A percentile compares a stretch with the other conserved stretches of the same genome.
Evolutionary conservation across 1,139 yeast genomes (phyloP).

Genomic region (Saccharomyces pastorianus): DNA sequence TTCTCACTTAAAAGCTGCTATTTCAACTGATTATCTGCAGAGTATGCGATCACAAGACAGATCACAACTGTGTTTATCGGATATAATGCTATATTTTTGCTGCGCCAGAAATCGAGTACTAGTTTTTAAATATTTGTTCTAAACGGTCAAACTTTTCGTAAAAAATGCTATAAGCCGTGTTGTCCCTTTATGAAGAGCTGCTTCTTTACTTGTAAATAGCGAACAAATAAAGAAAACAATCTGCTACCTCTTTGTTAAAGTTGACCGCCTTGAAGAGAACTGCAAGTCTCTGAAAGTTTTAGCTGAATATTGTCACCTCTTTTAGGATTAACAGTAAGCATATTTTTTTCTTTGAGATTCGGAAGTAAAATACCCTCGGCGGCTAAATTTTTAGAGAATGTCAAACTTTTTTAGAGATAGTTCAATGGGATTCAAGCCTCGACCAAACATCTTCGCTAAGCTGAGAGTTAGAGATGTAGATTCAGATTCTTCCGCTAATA

Average conservation of each 20-base stretch:
- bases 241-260: neutral
- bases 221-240: neutral
- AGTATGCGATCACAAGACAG: neutral
- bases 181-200: neutral
- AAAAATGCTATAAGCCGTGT: neutral
- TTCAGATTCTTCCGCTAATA: constrained; percentile 2
- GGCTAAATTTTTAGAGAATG: constrained; percentile 30
- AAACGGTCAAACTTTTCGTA: neutral
- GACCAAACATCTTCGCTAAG: constrained; percentile 28
- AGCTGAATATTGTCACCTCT: neutral
- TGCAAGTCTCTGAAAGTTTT: neutral
- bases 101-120: neutral
- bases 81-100: neutral
- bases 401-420: constrained; percentile 30
- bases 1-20: neutral
- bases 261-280: neutral
- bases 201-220: neutral
- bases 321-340: neutral
- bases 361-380: neutral
- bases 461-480: constrained; percentile 17
- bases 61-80: neutral
- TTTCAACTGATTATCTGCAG: neutral
- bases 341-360: neutral
- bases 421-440: constrained; percentile 26
- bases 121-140: neutral